Evolutionary conservation across 345 rosid species (phyloP), one percentile per base, ranked within the genome.

Genomic region (Alliaria petiolata): DNA sequence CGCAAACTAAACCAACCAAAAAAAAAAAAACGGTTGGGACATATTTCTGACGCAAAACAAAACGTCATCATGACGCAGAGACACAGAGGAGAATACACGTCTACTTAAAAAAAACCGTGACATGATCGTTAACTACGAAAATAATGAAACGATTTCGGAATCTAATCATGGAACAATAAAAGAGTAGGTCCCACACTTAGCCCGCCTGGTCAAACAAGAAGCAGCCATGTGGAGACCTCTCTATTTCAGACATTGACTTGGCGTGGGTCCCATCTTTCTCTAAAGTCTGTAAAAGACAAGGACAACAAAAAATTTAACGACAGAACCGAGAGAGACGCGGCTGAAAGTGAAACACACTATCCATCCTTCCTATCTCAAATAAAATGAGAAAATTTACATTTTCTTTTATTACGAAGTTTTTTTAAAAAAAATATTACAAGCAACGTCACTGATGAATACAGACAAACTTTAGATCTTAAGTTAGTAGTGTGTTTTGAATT

Each of bases 211-310:
- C 79, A 69, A 69, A 53, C 70, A 0, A 76, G 70, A 53, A 54
- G 70, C 66, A 36, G 70, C 79, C 79, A 76, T 55, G 75, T 76
- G 79, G 74, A 52, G 72, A 58, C 72, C 56, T 11, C 46, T 42
- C 45, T 62, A 20, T 35, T 14, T 25, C 57, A 67, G 57, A 67
- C 63, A 55, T 62, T 62, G 75, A 76, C 79, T 76, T 69, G 3
- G 3, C 16, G 0, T 76, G 75, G 79, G 79, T 46, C 79, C 79
- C 65, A 46, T 16, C 4, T 0, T 9, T 53, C 35, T 74, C 10
- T 42, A 74, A 67, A 69, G 75, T 69, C 70, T 76, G 46, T 54
- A 11, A 33, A n/a, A n/a, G 75, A 62, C 70, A 76, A 62, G 38
- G 75, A 74, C 78, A 66, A 17, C 7, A 11, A 57, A 13, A 60